These are phyloP conservation scores for Psilocybe cubensis DNA, from an alignment of 768 basidiomycete species.

Conservation along the genomic window DNA sequence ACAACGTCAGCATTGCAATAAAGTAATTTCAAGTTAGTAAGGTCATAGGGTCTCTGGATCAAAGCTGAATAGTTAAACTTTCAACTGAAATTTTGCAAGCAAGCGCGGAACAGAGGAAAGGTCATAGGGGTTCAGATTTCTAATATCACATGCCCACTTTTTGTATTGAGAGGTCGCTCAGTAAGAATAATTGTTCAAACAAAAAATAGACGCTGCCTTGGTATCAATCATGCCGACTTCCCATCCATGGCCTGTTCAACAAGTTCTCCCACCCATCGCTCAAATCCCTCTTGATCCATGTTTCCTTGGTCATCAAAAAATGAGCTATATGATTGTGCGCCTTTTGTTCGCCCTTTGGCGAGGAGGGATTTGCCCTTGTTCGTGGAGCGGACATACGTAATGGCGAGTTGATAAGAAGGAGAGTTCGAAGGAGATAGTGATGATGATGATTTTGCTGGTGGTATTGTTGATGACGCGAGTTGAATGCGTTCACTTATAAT, in stretches of 20 bases:
- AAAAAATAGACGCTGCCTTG: neutral
- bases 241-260: conserved; percentile 78
- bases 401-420: conserved; percentile 68
- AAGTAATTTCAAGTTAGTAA: too few species aligned
- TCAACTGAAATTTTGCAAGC: too few species aligned
- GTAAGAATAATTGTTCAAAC: neutral
- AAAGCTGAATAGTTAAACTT: too few species aligned
- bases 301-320: conserved; percentile 85
- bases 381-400: conserved; percentile 78
- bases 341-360: conserved; percentile 64
- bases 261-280: conserved; percentile 75
- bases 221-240: conserved; percentile 43
- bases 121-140: neutral
- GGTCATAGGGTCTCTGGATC: too few species aligned
- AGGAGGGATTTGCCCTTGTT: conserved; percentile 87
- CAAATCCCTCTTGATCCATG: conserved; percentile 77
- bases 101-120: neutral
- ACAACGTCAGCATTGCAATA: too few species aligned
- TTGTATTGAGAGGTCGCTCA: conserved; percentile 3
- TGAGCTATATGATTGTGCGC: conserved; percentile 59
- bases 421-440: conserved; percentile 39
- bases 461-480: conserved; percentile 68
- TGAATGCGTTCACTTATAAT: conserved; percentile 92
- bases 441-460: conserved; percentile 40
- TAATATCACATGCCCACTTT: neutral